phyloP scores from a whole-genome alignment of 306 rosid genomes.

The Cucumis melo region DNA sequence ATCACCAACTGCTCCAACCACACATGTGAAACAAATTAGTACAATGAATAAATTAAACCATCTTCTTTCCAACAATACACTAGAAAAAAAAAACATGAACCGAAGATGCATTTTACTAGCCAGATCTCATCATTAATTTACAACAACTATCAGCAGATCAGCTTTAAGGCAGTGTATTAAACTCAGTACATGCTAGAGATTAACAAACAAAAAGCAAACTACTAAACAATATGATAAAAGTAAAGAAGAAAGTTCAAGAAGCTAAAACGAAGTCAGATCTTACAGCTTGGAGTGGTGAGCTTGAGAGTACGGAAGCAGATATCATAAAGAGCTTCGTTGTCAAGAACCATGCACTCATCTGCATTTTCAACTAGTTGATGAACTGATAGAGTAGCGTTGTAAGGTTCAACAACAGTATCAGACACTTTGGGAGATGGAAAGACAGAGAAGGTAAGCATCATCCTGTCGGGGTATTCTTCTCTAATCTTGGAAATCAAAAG shows the following conservation, averaged over 20 bases:
- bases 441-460: constrained; percentile 67
- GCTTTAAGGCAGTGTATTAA: neutral
- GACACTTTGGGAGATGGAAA: constrained; percentile 42
- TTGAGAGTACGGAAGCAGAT: constrained; percentile 75
- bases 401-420: constrained; percentile 71
- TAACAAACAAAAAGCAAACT: neutral
- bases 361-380: constrained; percentile 74
- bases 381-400: constrained; percentile 62
- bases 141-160: neutral
- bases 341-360: constrained; percentile 72
- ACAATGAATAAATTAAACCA: neutral
- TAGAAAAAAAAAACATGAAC: too few species aligned
- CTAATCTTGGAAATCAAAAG: constrained; percentile 61
- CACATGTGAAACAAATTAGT: neutral
- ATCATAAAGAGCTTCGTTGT: constrained; percentile 56
- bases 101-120: neutral
- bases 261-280: constrained; percentile 1
- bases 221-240: neutral
- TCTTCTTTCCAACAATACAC: neutral
- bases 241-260: neutral
- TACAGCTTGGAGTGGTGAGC: constrained; percentile 76
- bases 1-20: constrained; percentile 42
- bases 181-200: neutral
- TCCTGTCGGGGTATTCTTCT: constrained; percentile 55
- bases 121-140: neutral